Conservation (phyloP, 2,329 filamentous ascomycete genomes). For the Cercospora zeae-maydis region DNA sequence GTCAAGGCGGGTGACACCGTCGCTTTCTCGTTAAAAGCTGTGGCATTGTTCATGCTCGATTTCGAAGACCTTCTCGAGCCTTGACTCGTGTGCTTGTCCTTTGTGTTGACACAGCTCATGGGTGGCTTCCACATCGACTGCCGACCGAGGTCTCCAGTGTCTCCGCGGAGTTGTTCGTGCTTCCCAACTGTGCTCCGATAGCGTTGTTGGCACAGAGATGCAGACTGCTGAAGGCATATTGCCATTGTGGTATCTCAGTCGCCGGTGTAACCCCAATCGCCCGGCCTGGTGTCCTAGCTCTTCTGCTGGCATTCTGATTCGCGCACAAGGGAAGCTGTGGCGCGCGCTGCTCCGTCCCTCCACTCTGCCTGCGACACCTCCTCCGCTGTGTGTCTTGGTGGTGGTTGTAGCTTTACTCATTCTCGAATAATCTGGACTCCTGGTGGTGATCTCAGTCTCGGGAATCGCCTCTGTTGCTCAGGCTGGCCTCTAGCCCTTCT, state of each 20-base stretch:
- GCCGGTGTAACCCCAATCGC: background rate
- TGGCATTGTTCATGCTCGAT: background rate
- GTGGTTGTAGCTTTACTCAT: no score
- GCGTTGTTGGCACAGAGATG: background rate
- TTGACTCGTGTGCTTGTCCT: background rate
- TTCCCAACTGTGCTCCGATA: background rate
- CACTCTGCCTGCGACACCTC: background rate
- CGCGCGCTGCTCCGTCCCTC: background rate
- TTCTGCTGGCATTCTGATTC: background rate
- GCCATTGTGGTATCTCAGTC: background rate
- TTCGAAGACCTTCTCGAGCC: background rate
- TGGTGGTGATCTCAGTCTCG: no score
- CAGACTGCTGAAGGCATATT: background rate
- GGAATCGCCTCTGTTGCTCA: no score
- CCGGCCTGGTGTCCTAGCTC: background rate
- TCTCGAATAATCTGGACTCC: no score
- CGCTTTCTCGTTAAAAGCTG: background rate
- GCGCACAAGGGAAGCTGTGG: background rate
- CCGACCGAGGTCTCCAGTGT: background rate
- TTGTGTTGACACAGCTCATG: background rate
- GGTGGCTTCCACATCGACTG: background rate
- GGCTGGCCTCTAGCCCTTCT: no score
- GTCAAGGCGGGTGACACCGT: background rate
- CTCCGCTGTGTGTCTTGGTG: no score
- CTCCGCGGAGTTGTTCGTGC: background rate